Evolutionary conservation across 176 grass and related monocot genomes (phyloP), one percentile per base, ranked within the genome.

Genomic region (Puya raimondii): DNA sequence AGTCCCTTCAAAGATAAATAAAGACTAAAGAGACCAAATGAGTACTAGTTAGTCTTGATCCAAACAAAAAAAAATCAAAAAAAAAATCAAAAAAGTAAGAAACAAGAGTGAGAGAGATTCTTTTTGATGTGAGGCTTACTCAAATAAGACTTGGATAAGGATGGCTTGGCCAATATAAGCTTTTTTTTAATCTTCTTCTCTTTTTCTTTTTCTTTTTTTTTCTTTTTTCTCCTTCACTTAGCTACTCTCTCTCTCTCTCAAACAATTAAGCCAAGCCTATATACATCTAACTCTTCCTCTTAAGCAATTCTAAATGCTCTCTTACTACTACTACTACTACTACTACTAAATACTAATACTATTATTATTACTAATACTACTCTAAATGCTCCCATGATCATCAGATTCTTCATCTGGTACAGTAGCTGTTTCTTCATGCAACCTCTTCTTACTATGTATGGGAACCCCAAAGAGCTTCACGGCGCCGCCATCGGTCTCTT

Each of bases 401-500:
- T 61, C 56, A 61, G 56, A 61, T 61, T 20, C 56, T 61, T 61
- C 56, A 22, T 61, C 17, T 20, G 33, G 33, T 42, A 42, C 56
- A 16, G 16, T 61, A 10, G 56, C 56, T 61, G 33, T 42, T 20
- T 22, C 56, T 20, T 22, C 56, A 61, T 61, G 56, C 17, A 61
- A 61, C 68, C 77, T 78, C 81, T 92, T 92, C 79, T 88, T 90
- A 27, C 64, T 79, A 25, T 89, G 86, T 63, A 96, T 76, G 10
- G 83, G 50, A 73, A 96, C 92, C n/a, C 92, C 92, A 64, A 96
- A 96, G 63, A 96, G 81, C 86, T 92, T 96, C 70, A 96, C 86
- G 20, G 81, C 85, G 69, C 65, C 22, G 51, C 47, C 49, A 2
- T 50, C 65, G 16, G 14, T 9, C 49, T 27, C 23, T 67, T 59